Percentiles rank a stretch among this genome's conserved stretches.
Evolutionary conservation across 108 stramenopile genomes (phyloP).

Genomic region (Conticribra weissflogii): DNA sequence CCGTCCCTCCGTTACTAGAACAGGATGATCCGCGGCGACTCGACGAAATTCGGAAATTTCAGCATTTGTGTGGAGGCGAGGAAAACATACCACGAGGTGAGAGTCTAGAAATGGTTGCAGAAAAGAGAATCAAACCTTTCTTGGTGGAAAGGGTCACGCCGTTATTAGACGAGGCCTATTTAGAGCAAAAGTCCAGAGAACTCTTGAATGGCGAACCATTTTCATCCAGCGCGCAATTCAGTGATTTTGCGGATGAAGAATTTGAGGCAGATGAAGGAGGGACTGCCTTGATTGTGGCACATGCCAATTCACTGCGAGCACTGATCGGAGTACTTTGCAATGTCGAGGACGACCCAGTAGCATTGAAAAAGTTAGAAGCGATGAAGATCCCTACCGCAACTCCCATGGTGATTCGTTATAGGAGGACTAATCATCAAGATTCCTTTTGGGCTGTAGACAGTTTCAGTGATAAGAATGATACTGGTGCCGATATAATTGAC

Average conservation of each 20-base stretch:
- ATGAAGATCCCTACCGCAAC: constrained; percentile 59
- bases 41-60: constrained; percentile 41
- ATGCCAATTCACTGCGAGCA: constrained; percentile 65
- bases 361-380: constrained; percentile 50
- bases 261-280: constrained; percentile 23
- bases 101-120: constrained; percentile 58
- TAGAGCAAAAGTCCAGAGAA: background rate
- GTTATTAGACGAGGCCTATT: constrained; percentile 34
- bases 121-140: constrained; percentile 56
- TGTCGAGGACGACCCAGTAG: constrained; percentile 51
- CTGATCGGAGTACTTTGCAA: constrained; percentile 62
- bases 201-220: background rate
- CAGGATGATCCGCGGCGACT: constrained; percentile 55
- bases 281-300: constrained; percentile 62
- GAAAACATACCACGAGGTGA: constrained; percentile 59
- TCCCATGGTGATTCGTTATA: constrained; percentile 53
- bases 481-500: background rate
- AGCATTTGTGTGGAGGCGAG: constrained; percentile 46
- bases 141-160: constrained; percentile 51
- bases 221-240: background rate
- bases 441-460: constrained; percentile 23
- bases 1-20: constrained; percentile 50
- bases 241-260: background rate
- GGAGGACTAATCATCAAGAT: constrained; percentile 6
- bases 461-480: background rate